A percentile compares a stretch with the other conserved stretches of the same genome.
Conservation (phyloP, 2,329 filamentous ascomycete species). For the Claviceps arundinis region DNA sequence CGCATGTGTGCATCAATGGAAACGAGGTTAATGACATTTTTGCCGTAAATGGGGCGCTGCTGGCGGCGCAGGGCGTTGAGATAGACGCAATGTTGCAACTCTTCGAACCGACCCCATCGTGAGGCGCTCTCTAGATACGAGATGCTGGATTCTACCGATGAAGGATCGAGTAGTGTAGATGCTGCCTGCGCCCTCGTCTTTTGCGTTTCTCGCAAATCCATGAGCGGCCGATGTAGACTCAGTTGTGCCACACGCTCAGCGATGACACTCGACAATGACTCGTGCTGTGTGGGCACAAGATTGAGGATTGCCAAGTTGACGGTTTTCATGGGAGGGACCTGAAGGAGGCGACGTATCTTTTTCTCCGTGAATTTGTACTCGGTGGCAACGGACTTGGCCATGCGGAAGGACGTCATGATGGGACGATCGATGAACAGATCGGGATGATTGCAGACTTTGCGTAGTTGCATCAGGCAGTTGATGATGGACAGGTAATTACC, state of each 20-base stretch:
- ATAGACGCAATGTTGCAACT: slow-evolving; percentile 69
- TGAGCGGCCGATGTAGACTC: slow-evolving; percentile 55
- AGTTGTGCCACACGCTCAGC: slow-evolving; percentile 48
- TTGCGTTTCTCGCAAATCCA: slow-evolving; percentile 60
- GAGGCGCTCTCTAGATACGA: slow-evolving; percentile 59
- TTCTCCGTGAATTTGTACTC: slow-evolving; percentile 62
- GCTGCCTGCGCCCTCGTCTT: slow-evolving; percentile 45
- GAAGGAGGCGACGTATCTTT: slow-evolving; percentile 52
- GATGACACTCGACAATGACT: slow-evolving; percentile 43
- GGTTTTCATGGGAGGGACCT: slow-evolving; percentile 44
- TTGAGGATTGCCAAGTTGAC: slow-evolving; percentile 70
- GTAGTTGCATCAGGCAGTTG: slow-evolving; percentile 92
- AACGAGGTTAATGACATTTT: slow-evolving; percentile 60
- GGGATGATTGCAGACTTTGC: slow-evolving; percentile 97
- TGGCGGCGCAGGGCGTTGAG: slow-evolving; percentile 71
- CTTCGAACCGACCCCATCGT: slow-evolving; percentile 58
- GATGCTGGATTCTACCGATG: slow-evolving; percentile 56
- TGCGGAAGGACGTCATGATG: slow-evolving; percentile 93
- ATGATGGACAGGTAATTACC: slow-evolving; percentile 98
- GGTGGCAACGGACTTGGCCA: slow-evolving; percentile 64
- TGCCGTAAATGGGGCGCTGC: slow-evolving; percentile 69
- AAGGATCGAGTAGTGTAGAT: slow-evolving; percentile 44
- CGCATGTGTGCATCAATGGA: slow-evolving; percentile 48
- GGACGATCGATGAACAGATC: slow-evolving; percentile 92
- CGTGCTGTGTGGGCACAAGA: slow-evolving; percentile 58